These are phyloP conservation scores for Zarea fungicola DNA, from an alignment of 2,329 filamentous ascomycete genomes.

Conservation along the genomic window DNA sequence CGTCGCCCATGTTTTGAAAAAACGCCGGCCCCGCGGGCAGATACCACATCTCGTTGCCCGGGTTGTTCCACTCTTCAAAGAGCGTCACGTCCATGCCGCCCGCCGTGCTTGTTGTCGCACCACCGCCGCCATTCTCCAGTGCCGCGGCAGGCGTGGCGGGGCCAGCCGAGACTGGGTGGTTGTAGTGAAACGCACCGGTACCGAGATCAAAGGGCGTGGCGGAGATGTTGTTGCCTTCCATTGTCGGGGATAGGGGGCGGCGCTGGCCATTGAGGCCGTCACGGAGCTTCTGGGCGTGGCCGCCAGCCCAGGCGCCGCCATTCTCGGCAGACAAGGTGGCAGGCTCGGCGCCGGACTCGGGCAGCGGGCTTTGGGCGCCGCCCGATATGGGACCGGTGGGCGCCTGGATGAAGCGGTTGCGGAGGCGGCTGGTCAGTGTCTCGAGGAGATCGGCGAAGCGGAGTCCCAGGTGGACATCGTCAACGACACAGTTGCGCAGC, in stretches of 20 bases:
- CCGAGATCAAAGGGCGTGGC: slow-evolving; percentile 58
- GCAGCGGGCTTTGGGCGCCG: slow-evolving; percentile 37
- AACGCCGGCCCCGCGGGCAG: slow-evolving; percentile 58
- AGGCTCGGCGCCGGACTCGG: slow-evolving; percentile 25
- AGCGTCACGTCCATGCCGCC: slow-evolving; percentile 34
- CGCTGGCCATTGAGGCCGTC: slow-evolving; percentile 35
- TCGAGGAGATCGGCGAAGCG: slow-evolving; percentile 80
- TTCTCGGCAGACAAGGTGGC: slow-evolving; percentile 13
- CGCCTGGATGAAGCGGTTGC: slow-evolving; percentile 67
- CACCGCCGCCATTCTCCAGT: slow-evolving; percentile 24
- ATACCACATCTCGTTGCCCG: slow-evolving; percentile 61
- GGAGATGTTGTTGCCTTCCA: slow-evolving; percentile 50
- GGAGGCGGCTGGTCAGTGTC: slow-evolving; percentile 67
- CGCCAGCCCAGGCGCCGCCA: slow-evolving; percentile 24
- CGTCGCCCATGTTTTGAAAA: slow-evolving; percentile 59
- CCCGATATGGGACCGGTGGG: slow-evolving; percentile 42
- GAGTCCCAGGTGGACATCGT: slow-evolving; percentile 81
- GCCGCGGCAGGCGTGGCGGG: slow-evolving; percentile 45
- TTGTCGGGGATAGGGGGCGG: slow-evolving; percentile 27
- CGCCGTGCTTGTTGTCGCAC: too few relatives aligned
- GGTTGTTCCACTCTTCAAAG: slow-evolving; percentile 51
- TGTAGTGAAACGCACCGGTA: slow-evolving; percentile 50
- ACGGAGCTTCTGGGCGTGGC: slow-evolving; percentile 35
- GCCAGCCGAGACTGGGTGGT: slow-evolving; percentile 44
- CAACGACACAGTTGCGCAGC: slow-evolving; percentile 71